Conservation (phyloP, 2,329 filamentous ascomycete species). For the Pyrenophora teres region DNA sequence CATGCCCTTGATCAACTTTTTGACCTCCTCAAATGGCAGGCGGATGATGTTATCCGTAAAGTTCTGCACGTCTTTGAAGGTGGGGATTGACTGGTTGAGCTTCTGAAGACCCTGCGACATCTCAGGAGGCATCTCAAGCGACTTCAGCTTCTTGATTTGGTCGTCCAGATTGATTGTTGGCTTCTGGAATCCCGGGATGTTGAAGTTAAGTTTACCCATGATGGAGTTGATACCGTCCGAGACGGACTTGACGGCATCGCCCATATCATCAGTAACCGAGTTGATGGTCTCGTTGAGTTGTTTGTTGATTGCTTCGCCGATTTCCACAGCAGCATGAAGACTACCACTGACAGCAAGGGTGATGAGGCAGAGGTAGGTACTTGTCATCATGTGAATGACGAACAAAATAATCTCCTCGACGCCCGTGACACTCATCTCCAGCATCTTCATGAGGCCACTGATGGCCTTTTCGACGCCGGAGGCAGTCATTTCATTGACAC, state of each 20-base stretch:
- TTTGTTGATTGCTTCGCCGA: constrained; percentile 64
- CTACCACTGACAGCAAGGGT: constrained; percentile 80
- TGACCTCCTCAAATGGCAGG: constrained; percentile 80
- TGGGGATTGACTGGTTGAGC: constrained; percentile 79
- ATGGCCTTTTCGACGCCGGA: constrained; percentile 80
- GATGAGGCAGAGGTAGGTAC: constrained; percentile 88
- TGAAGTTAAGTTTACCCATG: constrained; percentile 48
- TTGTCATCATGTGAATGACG: constrained; percentile 87
- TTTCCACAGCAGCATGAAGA: constrained; percentile 69
- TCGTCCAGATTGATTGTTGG: constrained; percentile 68
- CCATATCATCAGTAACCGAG: constrained; percentile 58
- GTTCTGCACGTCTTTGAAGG: constrained; percentile 82
- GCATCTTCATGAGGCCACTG: constrained; percentile 75
- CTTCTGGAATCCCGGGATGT: constrained; percentile 50
- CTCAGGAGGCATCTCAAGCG: constrained; percentile 69
- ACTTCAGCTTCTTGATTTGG: constrained; percentile 68
- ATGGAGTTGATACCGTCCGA: constrained; percentile 47
- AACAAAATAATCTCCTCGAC: constrained; percentile 90
- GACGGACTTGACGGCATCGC: constrained; percentile 44
- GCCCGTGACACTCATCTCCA: constrained; percentile 78
- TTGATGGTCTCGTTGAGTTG: constrained; percentile 68
- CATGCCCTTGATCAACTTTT: constrained; percentile 70
- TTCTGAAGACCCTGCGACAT: constrained; percentile 71
- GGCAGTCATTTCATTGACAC: constrained; percentile 85
- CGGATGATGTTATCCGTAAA: constrained; percentile 75